Base-by-base conservation (phyloP, 768 basidiomycete species). In the Boletus barrowsii region DNA sequence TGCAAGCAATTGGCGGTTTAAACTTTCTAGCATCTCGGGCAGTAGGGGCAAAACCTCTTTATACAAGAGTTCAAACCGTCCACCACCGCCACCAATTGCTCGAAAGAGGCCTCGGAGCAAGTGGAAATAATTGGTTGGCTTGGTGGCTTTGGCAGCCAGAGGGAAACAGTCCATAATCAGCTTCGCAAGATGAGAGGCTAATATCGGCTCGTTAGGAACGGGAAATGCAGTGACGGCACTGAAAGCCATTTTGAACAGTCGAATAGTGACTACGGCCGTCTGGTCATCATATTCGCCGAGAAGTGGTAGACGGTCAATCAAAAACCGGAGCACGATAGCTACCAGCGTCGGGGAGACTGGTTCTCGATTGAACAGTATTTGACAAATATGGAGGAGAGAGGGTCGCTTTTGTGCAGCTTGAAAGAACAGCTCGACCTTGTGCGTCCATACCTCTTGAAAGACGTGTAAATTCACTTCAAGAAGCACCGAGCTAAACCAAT, bases 121-220 rank as follows among this genome's bases (percentile, higher is more conserved):
- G 66, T 92, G 87, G 72, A 94, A 94, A 68, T 98, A 98, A 66
- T 95, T 89, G 1, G 86, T 84, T 1, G 97, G 91, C 62, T 93
- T 93, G 24, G 87, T 79, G 2, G 96, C 87, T 69, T 93, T 95
- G 29, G 93, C 89, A 3, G 96, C 93, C 49, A 95, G 79, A 36
- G 93, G 90, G 69, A 99, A 97, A 55, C 91, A 98, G 63, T 94
- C 90, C 88, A 97, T 95, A 62, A 99, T 86, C 42, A 99, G 73
- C 68, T 92, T 92, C 15, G 90, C 86, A 35, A 99, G 80, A 73
- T 98, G 93, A 1, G 90, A 84, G 14, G 93, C 93, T n/a, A 99
- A 76, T 49, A 98, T 93, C 8, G 87, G 82, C 71, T 99, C 97
- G 71, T 98, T 98, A 18, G 79, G 72, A 20, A 68, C 67, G 20